Conservation (phyloP, 2,329 filamentous ascomycete genomes). For the Thelonectria discophora region DNA sequence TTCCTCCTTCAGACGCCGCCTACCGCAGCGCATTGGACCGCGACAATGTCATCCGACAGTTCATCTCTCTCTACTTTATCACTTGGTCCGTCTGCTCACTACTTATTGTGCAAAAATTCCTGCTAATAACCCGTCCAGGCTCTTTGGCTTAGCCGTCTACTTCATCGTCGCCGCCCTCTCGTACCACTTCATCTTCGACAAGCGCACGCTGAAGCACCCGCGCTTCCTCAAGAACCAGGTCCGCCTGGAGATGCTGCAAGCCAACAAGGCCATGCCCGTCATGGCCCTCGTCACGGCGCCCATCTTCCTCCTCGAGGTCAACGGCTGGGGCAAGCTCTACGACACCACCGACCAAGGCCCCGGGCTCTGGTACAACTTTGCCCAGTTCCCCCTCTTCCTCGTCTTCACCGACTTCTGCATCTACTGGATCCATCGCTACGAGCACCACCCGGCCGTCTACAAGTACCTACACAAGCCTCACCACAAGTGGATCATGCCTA, state of each 20-base stretch:
- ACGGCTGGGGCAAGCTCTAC: conserved; percentile 88
- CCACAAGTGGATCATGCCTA: conserved; percentile 99
- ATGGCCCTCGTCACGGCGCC: conserved; percentile 86
- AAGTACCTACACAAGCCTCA: conserved; percentile 94
- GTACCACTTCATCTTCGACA: conserved; percentile 91
- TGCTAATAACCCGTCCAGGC: conserved; percentile 58
- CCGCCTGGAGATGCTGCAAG: conserved; percentile 82
- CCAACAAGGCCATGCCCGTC: conserved; percentile 77
- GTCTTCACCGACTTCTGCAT: conserved; percentile 89
- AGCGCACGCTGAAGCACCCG: conserved; percentile 86
- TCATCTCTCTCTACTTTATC: conserved; percentile 79
- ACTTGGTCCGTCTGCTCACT: conserved; percentile 72
- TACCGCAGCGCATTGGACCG: conserved; percentile 81
- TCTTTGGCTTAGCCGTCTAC: conserved; percentile 87
- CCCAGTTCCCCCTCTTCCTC: conserved; percentile 90
- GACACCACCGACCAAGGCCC: conserved; percentile 80
- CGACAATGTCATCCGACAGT: conserved; percentile 80
- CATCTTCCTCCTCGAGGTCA: conserved; percentile 83
- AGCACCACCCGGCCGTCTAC: conserved; percentile 82
- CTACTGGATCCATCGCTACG: conserved; percentile 89
- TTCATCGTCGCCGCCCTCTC: conserved; percentile 85
- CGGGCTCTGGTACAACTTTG: conserved; percentile 77
- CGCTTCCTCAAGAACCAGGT: conserved; percentile 97
- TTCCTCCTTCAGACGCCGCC: conserved; percentile 78
- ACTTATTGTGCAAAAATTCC: too few species aligned